phyloP scores from a whole-genome alignment of 148 eudicot species.

The Cornus kousa region DNA sequence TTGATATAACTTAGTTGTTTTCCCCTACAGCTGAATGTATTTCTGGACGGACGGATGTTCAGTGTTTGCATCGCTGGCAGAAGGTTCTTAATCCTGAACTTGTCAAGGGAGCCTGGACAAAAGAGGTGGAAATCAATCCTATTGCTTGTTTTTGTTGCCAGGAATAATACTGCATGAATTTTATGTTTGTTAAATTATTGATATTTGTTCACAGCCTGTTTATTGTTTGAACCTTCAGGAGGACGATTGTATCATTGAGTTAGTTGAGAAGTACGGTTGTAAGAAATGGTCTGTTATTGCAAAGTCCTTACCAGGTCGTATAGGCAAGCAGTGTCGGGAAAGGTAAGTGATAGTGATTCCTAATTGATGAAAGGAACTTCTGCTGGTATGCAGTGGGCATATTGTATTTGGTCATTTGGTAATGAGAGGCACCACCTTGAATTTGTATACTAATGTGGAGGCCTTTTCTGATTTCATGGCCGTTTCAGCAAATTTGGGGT shows the following conservation, averaged over 20 bases:
- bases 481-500: background rate
- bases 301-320: slow-evolving; percentile 77
- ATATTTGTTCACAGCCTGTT: background rate
- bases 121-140: slow-evolving; percentile 48
- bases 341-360: slow-evolving; percentile 38
- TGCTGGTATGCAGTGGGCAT: background rate
- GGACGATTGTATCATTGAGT: slow-evolving; percentile 62
- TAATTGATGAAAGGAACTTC: background rate
- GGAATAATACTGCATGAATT: background rate
- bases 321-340: slow-evolving; percentile 95
- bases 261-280: slow-evolving; percentile 68
- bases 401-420: background rate
- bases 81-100: slow-evolving; percentile 86
- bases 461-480: background rate
- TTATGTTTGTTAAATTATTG: background rate
- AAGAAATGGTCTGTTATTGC: slow-evolving; percentile 80
- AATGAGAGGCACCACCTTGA: background rate
- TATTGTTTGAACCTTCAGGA: slow-evolving; percentile 46
- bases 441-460: background rate
- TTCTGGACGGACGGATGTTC: slow-evolving; percentile 77
- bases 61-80: slow-evolving; percentile 93
- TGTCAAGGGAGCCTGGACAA: slow-evolving; percentile 83
- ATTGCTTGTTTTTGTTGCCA: slow-evolving; percentile 10
- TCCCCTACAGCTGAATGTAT: slow-evolving; percentile 60
- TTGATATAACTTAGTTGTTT: background rate